A percentile compares a stretch with the other conserved stretches of the same genome.
Conservation (phyloP, 768 basidiomycete species). For the Kwoniella heveanensis region DNA sequence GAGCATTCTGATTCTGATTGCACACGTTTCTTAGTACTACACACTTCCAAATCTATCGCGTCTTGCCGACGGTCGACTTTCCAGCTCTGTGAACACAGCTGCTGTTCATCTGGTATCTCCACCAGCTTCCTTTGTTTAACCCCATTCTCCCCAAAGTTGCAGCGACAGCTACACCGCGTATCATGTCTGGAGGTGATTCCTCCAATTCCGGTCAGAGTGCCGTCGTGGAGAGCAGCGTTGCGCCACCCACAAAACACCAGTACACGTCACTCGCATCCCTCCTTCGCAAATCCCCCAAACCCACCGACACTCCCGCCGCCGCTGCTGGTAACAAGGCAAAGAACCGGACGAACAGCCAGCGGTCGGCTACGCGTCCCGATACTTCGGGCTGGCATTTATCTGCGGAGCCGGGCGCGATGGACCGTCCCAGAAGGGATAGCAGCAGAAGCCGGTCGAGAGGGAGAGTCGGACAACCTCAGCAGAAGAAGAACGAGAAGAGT, state of each 20-base stretch:
- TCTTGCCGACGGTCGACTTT: too few relatives aligned
- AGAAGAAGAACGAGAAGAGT: conserved; percentile 27
- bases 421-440: conserved; percentile 23
- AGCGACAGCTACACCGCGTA: too few relatives aligned
- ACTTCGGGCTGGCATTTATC: conserved; percentile 22
- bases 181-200: not conserved
- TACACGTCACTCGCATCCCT: conserved; percentile 53
- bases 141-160: too few relatives aligned
- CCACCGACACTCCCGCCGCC: conserved; percentile 2
- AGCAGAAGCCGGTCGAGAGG: conserved; percentile 29
- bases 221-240: conserved; percentile 5
- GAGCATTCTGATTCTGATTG: too few relatives aligned
- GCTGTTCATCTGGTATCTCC: too few relatives aligned
- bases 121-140: too few relatives aligned
- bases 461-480: not conserved
- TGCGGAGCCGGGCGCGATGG: conserved; percentile 9
- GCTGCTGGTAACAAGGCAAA: not conserved
- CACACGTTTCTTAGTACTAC: too few relatives aligned
- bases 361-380: conserved; percentile 9
- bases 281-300: conserved; percentile 28
- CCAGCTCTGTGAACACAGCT: too few relatives aligned
- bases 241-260: conserved; percentile 34
- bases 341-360: conserved; percentile 5
- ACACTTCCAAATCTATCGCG: too few relatives aligned
- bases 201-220: not conserved